Evolutionary conservation across 2,329 filamentous ascomycete genomes (phyloP).

Genomic region (Cadophora gregata): DNA sequence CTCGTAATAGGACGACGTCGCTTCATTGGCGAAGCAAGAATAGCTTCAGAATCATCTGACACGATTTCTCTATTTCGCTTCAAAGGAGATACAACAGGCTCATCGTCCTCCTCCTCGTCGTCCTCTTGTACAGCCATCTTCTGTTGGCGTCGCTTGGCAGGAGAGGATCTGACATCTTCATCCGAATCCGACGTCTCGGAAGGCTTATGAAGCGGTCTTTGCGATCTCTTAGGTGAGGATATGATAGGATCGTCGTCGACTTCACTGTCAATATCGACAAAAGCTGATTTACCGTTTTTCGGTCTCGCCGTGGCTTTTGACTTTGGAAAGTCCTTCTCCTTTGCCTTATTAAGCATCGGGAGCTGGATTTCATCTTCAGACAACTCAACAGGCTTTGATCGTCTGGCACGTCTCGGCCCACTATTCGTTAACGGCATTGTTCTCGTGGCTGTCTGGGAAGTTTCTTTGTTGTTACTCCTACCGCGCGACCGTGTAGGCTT

Average conservation of each 20-base stretch:
- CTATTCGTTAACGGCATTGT: not conserved
- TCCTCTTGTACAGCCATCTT: slow-evolving; percentile 1
- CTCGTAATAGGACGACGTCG: slow-evolving; percentile 21
- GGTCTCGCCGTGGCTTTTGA: not conserved
- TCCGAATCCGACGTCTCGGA: slow-evolving; percentile 22
- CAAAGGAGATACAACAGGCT: slow-evolving; percentile 31
- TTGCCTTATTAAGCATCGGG: not conserved
- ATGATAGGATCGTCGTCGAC: slow-evolving; percentile 22
- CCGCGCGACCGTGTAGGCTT: not conserved
- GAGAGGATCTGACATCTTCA: slow-evolving; percentile 32
- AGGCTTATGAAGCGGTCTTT: slow-evolving; percentile 18
- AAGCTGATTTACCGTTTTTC: not conserved
- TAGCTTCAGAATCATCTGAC: slow-evolving; percentile 24
- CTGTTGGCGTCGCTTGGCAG: slow-evolving; percentile 26
- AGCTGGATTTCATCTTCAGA: slow-evolving; percentile 18
- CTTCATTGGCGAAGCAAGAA: slow-evolving; percentile 30
- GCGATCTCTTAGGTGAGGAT: slow-evolving; percentile 27
- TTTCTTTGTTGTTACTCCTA: not conserved
- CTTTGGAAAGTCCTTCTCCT: not conserved
- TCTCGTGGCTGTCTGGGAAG: not conserved
- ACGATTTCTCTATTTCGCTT: slow-evolving; percentile 22
- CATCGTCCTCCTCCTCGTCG: slow-evolving; percentile 23
- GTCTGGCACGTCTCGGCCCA: not conserved
- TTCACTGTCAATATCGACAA: not conserved
- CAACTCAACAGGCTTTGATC: not conserved